Percentiles rank a stretch among this genome's conserved stretches.
phyloP scores from a whole-genome alignment of 225 moss, liverwort and hornwort genomes.

The Polytrichum commune region DNA sequence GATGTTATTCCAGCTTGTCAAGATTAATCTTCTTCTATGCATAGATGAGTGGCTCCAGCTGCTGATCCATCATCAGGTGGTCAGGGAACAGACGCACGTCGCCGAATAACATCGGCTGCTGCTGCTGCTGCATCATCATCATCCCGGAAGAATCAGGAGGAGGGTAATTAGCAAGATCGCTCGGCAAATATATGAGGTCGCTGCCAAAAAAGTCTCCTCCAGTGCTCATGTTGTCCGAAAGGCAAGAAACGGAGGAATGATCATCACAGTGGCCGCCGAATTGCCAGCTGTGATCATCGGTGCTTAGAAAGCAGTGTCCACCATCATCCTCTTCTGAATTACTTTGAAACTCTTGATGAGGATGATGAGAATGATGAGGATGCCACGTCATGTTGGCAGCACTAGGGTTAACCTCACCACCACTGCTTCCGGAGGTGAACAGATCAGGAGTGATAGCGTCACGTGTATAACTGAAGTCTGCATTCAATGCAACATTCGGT shows the following conservation, averaged over 20 bases:
- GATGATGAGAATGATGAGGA: too few relatives aligned
- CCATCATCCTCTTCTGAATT: not conserved
- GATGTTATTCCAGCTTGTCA: not conserved
- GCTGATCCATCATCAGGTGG: not conserved
- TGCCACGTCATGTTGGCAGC: too few relatives aligned
- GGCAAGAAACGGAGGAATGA: not conserved
- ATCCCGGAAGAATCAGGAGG: not conserved
- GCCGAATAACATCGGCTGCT: too few relatives aligned
- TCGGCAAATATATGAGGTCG: not conserved
- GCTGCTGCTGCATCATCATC: not conserved
- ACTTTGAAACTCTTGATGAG: too few relatives aligned
- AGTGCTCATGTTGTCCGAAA: not conserved
- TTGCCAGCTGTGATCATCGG: not conserved
- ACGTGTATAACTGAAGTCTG: not conserved
- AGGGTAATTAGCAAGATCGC: not conserved
- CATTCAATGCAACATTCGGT: not conserved
- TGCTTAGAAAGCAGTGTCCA: not conserved
- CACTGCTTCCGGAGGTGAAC: not conserved
- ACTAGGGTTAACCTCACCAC: too few relatives aligned
- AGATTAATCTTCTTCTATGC: not conserved
- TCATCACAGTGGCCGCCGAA: not conserved
- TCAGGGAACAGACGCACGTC: not conserved
- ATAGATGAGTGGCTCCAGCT: not conserved
- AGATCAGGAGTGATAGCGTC: too few relatives aligned
- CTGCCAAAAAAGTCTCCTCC: conserved; percentile 1